Conservation (phyloP, 1,139 yeast genomes). For the Debaryomyces sp. region DNA sequence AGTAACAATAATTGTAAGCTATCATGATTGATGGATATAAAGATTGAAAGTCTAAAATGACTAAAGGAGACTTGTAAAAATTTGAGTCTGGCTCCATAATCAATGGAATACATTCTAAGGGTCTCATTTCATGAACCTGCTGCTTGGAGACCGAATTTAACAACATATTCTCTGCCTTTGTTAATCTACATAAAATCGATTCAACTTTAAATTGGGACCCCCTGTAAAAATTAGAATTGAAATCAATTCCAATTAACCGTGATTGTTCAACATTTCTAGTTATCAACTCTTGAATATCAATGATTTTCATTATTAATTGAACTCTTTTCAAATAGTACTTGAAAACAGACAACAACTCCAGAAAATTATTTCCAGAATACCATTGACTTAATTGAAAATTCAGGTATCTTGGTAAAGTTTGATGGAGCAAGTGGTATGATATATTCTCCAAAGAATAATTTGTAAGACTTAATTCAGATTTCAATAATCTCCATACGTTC, state of each 20-base stretch:
- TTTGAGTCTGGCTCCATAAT: slow-evolving; percentile 90
- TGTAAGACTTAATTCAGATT: slow-evolving; percentile 62
- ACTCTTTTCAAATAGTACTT: slow-evolving; percentile 57
- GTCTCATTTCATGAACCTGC: slow-evolving; percentile 83
- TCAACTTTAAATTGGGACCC: slow-evolving; percentile 96
- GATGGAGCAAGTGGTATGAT: slow-evolving; percentile 65
- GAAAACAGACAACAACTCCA: slow-evolving; percentile 40
- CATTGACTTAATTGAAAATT: slow-evolving; percentile 54
- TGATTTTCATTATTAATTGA: slow-evolving; percentile 47
- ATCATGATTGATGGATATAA: slow-evolving; percentile 90
- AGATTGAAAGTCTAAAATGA: slow-evolving; percentile 91
- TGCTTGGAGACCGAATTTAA: slow-evolving; percentile 78
- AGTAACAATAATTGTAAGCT: slow-evolving; percentile 90
- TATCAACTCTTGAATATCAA: slow-evolving; percentile 67
- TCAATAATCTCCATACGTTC: slow-evolving; percentile 80
- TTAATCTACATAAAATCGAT: slow-evolving; percentile 70
- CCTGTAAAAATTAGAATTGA: slow-evolving; percentile 80
- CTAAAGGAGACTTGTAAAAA: slow-evolving; percentile 83
- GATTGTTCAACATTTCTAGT: slow-evolving; percentile 82
- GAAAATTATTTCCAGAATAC: slow-evolving; percentile 34
- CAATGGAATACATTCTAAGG: slow-evolving; percentile 85
- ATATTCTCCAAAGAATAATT: slow-evolving; percentile 81
- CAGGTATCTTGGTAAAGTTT: slow-evolving; percentile 64
- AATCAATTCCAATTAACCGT: slow-evolving; percentile 84
- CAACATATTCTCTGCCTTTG: slow-evolving; percentile 74